Percentiles rank a stretch among this genome's conserved stretches.
Evolutionary conservation across 352 stramenopile genomes (phyloP).

Genomic region (Pythium aristosporum): DNA sequence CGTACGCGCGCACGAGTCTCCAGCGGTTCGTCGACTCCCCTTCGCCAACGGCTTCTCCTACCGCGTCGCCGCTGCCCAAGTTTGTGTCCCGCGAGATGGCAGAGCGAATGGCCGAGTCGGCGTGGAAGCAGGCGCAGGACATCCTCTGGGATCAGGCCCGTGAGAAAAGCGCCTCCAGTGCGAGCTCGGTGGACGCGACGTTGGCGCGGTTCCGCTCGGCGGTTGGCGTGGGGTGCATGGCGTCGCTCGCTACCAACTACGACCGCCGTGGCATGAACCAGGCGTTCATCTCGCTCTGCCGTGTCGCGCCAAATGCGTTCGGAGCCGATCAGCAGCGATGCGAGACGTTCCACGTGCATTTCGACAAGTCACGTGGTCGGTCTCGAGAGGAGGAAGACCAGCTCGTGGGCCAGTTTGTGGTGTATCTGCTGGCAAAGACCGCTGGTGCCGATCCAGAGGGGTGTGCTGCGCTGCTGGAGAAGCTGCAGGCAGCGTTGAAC

Average conservation of each 20-base stretch:
- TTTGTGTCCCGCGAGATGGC: slow-evolving; percentile 66
- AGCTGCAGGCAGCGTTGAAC: slow-evolving; percentile 31
- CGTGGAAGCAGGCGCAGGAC: slow-evolving; percentile 45
- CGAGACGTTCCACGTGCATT: slow-evolving; percentile 58
- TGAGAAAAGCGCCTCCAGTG: slow-evolving; percentile 16
- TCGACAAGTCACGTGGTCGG: slow-evolving; percentile 61
- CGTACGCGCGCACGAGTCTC: slow-evolving; percentile 65
- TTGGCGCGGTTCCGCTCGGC: slow-evolving; percentile 37
- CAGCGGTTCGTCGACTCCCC: slow-evolving; percentile 38
- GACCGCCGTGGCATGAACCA: slow-evolving; percentile 60
- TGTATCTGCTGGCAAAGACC: slow-evolving; percentile 61
- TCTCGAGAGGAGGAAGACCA: slow-evolving; percentile 64
- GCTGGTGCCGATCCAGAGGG: slow-evolving; percentile 33
- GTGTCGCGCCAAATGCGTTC: slow-evolving; percentile 4
- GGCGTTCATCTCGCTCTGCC: slow-evolving; percentile 68
- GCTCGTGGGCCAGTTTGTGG: slow-evolving; percentile 66
- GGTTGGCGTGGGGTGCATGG: slow-evolving; percentile 72
- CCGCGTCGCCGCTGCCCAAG: slow-evolving; percentile 16
- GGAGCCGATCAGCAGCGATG: slow-evolving; percentile 26
- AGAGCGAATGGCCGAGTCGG: slow-evolving; percentile 58
- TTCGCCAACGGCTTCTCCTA: not conserved
- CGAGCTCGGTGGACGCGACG: slow-evolving; percentile 25
- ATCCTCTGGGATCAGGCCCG: slow-evolving; percentile 38
- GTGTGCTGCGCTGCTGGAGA: slow-evolving; percentile 33
- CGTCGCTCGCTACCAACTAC: slow-evolving; percentile 63